These are phyloP conservation scores for Candida buenavistaensis DNA, from an alignment of 1,139 yeast genomes.

Conservation along the genomic window DNA sequence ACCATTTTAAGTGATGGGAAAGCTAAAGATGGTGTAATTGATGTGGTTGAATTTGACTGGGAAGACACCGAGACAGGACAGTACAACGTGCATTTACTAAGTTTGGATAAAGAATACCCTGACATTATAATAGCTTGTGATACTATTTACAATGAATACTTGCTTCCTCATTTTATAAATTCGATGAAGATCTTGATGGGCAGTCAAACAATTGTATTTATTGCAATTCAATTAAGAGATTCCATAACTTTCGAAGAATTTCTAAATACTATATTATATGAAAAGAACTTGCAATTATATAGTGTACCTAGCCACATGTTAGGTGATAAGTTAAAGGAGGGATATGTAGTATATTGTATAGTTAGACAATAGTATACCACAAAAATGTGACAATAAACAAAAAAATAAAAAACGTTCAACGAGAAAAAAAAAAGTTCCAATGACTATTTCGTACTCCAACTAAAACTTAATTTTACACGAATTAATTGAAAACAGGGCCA, in stretches of 20 bases:
- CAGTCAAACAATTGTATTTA: conserved; percentile 34
- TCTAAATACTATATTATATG: conserved; percentile 25
- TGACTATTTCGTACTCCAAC: too few relatives aligned
- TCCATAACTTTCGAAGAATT: conserved; percentile 52
- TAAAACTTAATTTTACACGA: too few relatives aligned
- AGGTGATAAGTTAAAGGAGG: conserved; percentile 30
- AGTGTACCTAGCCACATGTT: conserved; percentile 29
- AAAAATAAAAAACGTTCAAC: too few relatives aligned
- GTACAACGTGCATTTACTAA: conserved; percentile 18
- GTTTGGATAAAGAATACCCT: conserved; percentile 19
- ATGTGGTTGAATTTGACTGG: conserved; percentile 65
- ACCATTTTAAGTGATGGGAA: conserved; percentile 2
- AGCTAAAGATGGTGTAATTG: conserved; percentile 21
- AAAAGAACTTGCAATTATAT: conserved; percentile 19
- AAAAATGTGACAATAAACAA: neutral
- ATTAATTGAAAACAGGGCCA: too few relatives aligned
- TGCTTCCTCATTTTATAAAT: conserved; percentile 51
- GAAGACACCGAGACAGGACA: conserved; percentile 45
- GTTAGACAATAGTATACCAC: neutral
- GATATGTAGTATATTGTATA: conserved; percentile 48
- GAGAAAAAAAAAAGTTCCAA: too few relatives aligned
- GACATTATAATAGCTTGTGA: conserved; percentile 65
- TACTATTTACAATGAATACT: conserved; percentile 66
- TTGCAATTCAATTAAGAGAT: conserved; percentile 60
- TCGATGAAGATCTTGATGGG: conserved; percentile 38